Evolutionary conservation across 139 green algal species (phyloP).

Genomic region (Chloropicon primus): DNA sequence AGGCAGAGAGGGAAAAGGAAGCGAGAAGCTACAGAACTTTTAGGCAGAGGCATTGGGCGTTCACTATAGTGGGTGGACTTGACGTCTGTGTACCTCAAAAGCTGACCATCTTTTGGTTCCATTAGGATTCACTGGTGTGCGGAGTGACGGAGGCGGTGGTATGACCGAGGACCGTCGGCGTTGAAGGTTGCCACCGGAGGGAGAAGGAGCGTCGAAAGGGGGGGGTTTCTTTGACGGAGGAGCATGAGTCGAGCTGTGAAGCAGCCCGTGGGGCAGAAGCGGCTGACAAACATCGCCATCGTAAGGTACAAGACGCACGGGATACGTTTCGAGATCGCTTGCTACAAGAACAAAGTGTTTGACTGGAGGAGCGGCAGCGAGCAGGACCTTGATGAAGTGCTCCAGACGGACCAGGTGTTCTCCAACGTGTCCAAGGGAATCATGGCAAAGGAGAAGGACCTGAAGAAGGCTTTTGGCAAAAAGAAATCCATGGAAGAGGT

Average conservation of each 20-base stretch:
- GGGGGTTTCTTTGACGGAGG: too few species aligned
- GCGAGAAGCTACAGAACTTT: too few species aligned
- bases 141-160: too few species aligned
- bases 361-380: conserved; percentile 48
- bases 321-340: conserved; percentile 91
- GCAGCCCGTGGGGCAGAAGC: conserved; percentile 70
- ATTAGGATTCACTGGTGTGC: too few species aligned
- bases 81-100: too few species aligned
- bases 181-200: too few species aligned
- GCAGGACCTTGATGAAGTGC: conserved; percentile 93
- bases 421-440: conserved; percentile 88
- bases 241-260: background rate
- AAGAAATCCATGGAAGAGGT: conserved; percentile 59
- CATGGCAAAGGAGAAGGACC: conserved; percentile 76
- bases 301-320: conserved; percentile 82
- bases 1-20: too few species aligned
- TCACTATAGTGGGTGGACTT: too few species aligned
- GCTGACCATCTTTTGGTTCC: too few species aligned
- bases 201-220: too few species aligned
- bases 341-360: conserved; percentile 96
- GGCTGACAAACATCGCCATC: conserved; percentile 94
- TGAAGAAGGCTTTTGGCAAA: conserved; percentile 77
- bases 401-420: conserved; percentile 90
- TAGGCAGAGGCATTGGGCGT: too few species aligned
- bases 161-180: too few species aligned